A percentile compares a stretch with the other conserved stretches of the same genome.
These are phyloP conservation scores for Hyaloperonospora arabidopsidis DNA, from an alignment of 352 stramenopile genomes.

Conservation along the genomic window DNA sequence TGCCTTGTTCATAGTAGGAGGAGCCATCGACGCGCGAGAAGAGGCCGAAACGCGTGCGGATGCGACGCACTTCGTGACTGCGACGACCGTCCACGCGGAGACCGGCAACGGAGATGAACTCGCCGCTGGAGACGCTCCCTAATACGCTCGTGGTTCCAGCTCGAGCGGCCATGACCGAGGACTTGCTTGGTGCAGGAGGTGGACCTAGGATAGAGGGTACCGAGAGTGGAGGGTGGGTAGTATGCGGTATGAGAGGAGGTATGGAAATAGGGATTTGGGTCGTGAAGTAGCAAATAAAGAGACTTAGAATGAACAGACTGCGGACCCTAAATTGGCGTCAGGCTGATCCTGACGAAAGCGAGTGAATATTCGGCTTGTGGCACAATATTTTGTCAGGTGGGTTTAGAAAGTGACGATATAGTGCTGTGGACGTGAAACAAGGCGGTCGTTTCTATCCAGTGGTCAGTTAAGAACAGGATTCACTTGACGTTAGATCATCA, in stretches of 20 bases:
- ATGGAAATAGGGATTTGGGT: too few species aligned
- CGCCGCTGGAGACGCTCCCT: conserved; percentile 44
- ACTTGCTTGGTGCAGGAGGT: conserved; percentile 16
- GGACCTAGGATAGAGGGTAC: conserved; percentile 1
- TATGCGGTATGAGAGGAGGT: too few species aligned
- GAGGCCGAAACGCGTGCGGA: conserved; percentile 77
- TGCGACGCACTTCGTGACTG: conserved; percentile 74
- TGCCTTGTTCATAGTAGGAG: conserved; percentile 82
- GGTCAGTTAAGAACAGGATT: background rate
- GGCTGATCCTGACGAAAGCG: too few species aligned
- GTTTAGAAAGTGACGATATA: too few species aligned
- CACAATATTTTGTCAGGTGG: too few species aligned
- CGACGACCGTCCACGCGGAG: conserved; percentile 80
- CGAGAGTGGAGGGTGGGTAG: background rate
- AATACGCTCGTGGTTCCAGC: conserved; percentile 51
- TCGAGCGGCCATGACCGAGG: conserved; percentile 41
- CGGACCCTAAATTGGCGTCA: too few species aligned
- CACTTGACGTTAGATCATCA: background rate
- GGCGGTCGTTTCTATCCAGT: conserved; percentile 3
- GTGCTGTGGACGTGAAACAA: too few species aligned
- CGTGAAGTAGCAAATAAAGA: too few species aligned
- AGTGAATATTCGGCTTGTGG: too few species aligned
- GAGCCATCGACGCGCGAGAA: conserved; percentile 85
- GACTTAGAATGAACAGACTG: too few species aligned
- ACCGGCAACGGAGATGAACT: conserved; percentile 79